A percentile compares a stretch with the other conserved stretches of the same genome.
These are phyloP conservation scores for Hericium erinaceus DNA, from an alignment of 768 basidiomycete genomes.

Conservation along the genomic window DNA sequence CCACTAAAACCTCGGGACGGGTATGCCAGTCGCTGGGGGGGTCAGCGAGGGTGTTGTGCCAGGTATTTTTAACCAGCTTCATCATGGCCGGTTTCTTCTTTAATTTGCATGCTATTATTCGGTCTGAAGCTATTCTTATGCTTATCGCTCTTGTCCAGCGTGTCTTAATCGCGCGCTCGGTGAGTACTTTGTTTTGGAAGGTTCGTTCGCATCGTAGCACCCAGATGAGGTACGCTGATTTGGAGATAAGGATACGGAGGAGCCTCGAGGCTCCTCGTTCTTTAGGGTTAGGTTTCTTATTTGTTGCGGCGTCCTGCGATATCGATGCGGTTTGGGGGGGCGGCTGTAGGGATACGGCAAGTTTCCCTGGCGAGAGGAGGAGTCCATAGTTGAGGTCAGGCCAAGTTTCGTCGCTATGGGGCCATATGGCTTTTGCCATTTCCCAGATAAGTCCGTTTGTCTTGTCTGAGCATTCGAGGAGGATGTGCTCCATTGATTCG, in stretches of 20 bases:
- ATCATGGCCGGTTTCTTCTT: no score
- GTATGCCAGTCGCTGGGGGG: no score
- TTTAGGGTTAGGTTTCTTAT: neutral
- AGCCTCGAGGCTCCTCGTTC: neutral
- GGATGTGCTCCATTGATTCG: neutral
- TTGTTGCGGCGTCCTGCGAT: neutral
- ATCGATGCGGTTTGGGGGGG: neutral
- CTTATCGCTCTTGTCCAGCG: neutral
- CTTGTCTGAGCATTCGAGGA: neutral
- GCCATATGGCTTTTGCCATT: neutral
- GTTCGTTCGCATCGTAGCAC: constrained; percentile 1
- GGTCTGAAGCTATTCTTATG: neutral
- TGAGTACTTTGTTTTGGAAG: neutral
- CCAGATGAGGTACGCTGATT: constrained; percentile 2
- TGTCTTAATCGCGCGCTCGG: neutral
- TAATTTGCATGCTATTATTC: no score
- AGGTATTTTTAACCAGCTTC: no score
- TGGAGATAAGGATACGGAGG: neutral
- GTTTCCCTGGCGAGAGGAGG: neutral
- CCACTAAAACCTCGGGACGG: no score
- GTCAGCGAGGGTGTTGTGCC: no score
- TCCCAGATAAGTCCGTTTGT: neutral
- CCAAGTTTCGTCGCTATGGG: neutral
- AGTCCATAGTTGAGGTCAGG: neutral
- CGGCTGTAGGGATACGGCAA: neutral